Percentiles rank a stretch among this genome's conserved stretches.
Conservation (phyloP, 306 rosid genomes). For the Cicer yamashitae region DNA sequence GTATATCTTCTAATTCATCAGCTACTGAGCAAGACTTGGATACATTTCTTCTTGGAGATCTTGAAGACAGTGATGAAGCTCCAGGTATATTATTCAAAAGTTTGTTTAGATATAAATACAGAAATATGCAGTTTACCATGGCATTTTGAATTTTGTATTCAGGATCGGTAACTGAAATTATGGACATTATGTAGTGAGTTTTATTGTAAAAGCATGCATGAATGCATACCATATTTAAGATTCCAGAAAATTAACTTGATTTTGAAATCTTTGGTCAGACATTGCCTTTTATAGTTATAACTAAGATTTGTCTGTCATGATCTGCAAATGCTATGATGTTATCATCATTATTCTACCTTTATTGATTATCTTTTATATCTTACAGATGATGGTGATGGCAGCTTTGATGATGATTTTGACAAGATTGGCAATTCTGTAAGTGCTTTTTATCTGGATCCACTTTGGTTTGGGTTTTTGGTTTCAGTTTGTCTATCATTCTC, state of each 20-base stretch:
- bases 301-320: constrained; percentile 27
- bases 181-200: constrained; percentile 20
- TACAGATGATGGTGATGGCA: constrained; percentile 83
- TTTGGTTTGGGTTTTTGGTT: constrained; percentile 32
- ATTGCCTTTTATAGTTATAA: constrained; percentile 25
- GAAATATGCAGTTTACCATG: not conserved
- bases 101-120: constrained; percentile 27
- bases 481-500: constrained; percentile 9
- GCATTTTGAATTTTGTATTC: not conserved
- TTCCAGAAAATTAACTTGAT: constrained; percentile 25
- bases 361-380: constrained; percentile 41
- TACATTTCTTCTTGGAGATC: constrained; percentile 93
- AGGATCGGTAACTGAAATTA: constrained; percentile 18
- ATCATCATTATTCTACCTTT: constrained; percentile 23
- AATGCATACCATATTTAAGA: constrained; percentile 5
- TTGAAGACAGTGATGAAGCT: constrained; percentile 91
- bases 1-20: constrained; percentile 68
- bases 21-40: constrained; percentile 88
- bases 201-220: constrained; percentile 24
- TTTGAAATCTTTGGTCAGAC: constrained; percentile 30
- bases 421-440: constrained; percentile 93
- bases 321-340: constrained; percentile 7
- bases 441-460: constrained; percentile 32
- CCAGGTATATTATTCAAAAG: constrained; percentile 60
- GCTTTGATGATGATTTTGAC: constrained; percentile 97